A percentile compares a stretch with the other conserved stretches of the same genome.
phyloP scores from a whole-genome alignment of 805 yeast species.

The Komagataella kurtzmanii region DNA sequence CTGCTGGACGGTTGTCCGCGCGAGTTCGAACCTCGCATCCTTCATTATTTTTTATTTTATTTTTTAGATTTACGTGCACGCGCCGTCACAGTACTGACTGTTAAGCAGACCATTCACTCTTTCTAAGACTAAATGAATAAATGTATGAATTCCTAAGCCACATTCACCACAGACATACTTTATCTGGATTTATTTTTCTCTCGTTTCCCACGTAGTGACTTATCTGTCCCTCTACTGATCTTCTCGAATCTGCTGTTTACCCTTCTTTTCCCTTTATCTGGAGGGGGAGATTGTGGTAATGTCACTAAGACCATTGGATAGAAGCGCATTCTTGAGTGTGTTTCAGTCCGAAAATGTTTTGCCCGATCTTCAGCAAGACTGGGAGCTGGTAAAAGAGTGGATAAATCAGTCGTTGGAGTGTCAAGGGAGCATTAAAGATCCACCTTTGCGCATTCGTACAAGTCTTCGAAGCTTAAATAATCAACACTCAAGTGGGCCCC shows the following conservation, averaged over 20 bases:
- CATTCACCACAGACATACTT: background rate
- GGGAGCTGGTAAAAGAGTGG: slow-evolving; percentile 13
- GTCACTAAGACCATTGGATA: background rate
- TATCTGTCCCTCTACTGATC: background rate
- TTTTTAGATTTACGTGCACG: background rate
- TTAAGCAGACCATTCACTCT: background rate
- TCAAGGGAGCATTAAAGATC: background rate
- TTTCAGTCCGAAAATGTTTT: background rate
- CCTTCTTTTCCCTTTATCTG: background rate
- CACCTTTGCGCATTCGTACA: background rate
- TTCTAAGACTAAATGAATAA: background rate
- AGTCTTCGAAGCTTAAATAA: background rate
- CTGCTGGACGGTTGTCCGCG: slow-evolving; percentile 4
- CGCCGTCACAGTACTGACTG: background rate
- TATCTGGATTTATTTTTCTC: background rate
- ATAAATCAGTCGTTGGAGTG: slow-evolving; percentile 5
- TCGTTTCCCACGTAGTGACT: background rate
- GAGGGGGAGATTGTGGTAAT: background rate
- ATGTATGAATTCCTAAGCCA: no score
- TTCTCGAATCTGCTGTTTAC: background rate
- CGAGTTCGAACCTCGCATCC: slow-evolving; percentile 4
- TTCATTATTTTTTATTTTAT: background rate
- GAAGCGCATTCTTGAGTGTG: background rate
- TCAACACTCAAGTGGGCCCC: background rate
- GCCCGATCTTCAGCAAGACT: slow-evolving; percentile 11